Conservation (phyloP, 2,329 filamentous ascomycete genomes). For the Fusarium compactum region DNA sequence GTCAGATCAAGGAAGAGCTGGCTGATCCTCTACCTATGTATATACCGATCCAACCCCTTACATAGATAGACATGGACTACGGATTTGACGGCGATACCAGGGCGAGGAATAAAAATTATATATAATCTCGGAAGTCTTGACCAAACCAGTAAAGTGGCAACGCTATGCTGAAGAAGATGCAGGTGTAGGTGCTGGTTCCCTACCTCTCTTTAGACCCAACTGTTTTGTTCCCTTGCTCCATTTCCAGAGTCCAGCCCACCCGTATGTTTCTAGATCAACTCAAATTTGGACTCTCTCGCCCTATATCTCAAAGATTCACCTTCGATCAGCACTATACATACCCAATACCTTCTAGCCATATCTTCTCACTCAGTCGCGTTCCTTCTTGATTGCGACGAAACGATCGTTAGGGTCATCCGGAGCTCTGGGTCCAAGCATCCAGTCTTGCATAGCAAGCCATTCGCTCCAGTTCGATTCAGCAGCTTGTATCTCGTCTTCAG, state of each 20-base stretch:
- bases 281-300: neutral
- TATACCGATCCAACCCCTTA: constrained; percentile 30
- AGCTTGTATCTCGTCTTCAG: constrained; percentile 81
- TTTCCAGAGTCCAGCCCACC: neutral
- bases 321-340: neutral
- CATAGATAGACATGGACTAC: constrained; percentile 26
- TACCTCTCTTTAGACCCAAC: constrained; percentile 15
- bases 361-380: constrained; percentile 34
- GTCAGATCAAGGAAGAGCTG: constrained; percentile 5
- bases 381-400: constrained; percentile 49
- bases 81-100: constrained; percentile 25
- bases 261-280: neutral
- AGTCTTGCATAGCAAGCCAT: constrained; percentile 97
- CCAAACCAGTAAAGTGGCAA: constrained; percentile 16
- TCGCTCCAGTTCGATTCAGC: constrained; percentile 92
- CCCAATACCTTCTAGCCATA: neutral
- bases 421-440: constrained; percentile 92
- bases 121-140: neutral
- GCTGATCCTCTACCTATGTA: constrained; percentile 29
- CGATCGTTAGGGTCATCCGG: constrained; percentile 57
- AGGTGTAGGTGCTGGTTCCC: constrained; percentile 38
- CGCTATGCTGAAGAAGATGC: constrained; percentile 27
- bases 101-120: constrained; percentile 12
- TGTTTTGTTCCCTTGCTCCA: neutral
- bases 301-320: neutral